Evolutionary conservation across 805 yeast species (phyloP).

Genomic region (Wickerhamomyces rabaulensis): DNA sequence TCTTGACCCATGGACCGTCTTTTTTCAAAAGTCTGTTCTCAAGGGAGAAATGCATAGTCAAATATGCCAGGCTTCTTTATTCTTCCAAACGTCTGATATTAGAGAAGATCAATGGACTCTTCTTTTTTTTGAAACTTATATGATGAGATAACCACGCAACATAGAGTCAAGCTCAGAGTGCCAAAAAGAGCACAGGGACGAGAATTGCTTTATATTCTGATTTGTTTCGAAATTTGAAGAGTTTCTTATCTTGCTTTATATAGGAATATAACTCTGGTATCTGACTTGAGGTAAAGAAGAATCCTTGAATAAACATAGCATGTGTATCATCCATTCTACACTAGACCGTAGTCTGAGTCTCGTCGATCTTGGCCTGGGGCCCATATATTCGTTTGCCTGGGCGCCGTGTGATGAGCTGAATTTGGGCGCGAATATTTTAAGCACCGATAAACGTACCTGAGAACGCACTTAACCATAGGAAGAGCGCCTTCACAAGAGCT

Average conservation of each 20-base stretch:
- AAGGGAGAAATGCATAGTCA: conserved; percentile 45
- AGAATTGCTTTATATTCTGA: conserved; percentile 50
- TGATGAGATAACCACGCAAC: conserved; percentile 79
- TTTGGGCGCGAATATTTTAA: no score
- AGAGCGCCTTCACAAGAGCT: no score
- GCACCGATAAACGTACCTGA: no score
- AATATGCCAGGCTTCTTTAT: conserved; percentile 50
- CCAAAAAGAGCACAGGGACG: conserved; percentile 46
- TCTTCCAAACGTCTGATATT: conserved; percentile 6
- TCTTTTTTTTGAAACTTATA: conserved; percentile 16
- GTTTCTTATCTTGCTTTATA: conserved; percentile 5
- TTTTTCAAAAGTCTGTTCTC: conserved; percentile 16
- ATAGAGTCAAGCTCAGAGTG: conserved; percentile 90
- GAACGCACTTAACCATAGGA: no score
- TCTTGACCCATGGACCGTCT: conserved; percentile 62
- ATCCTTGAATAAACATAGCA: no score
- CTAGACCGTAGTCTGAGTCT: no score
- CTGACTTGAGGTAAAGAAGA: not conserved
- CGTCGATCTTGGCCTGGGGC: no score
- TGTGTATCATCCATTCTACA: no score
- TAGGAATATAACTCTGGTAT: conserved; percentile 18
- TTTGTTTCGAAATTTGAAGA: not conserved
- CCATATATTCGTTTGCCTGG: no score
- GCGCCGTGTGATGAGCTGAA: no score
- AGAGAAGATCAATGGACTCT: not conserved